Evolutionary conservation across 495 filamentous ascomycete genomes (phyloP), one percentile per base, ranked within the genome.

Genomic region (Lasiosphaeria miniovina): DNA sequence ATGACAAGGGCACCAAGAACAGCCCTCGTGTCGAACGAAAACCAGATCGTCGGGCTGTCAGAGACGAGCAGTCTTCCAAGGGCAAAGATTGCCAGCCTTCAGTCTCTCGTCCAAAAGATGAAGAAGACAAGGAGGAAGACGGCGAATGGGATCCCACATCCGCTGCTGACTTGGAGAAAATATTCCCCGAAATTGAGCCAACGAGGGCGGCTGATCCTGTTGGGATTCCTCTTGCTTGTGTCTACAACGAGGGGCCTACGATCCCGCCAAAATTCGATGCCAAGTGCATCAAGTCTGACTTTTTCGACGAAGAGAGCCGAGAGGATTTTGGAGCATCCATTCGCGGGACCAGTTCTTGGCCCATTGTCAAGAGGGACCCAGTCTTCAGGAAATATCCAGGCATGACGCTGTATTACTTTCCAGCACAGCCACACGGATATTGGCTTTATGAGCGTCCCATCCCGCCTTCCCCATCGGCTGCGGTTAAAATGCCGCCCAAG

Each of bases 251-350:
- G 11, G 69, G 71, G 7, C 70, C 75, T 11, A 77, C 76, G 52
- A 76, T 79, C 48, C 73, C 77, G 3, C 75, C 73, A 1, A 71
- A 73, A n/a, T 78, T 77, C 55, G 70, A 77, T 59, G 73, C 74
- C 9, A 72, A 63, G 41, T 69, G 72, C 41, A 63, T 83, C 55
- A 80, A 75, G 41, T 82, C 77, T 11, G 65, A 68, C 54, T 83
- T 74, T 64, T 76, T 81, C 59, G 74, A 68, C 12, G 70, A 74
- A n/a, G 66, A 73, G 12, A 79, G 82, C 59, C 36, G 74, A 6
- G 69, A 77, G 43, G 78, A 78, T 15, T 82, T 78, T 55, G 62
- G 61, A 3, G 57, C 63, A 49, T 71, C 70, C 32, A 72, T 83
- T 55, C 74, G 79, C 32, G 68, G 74, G 17, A 72, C 70, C 31